Evolutionary conservation across 805 yeast genomes (phyloP).

Genomic region (Naumovozyma castellii): DNA sequence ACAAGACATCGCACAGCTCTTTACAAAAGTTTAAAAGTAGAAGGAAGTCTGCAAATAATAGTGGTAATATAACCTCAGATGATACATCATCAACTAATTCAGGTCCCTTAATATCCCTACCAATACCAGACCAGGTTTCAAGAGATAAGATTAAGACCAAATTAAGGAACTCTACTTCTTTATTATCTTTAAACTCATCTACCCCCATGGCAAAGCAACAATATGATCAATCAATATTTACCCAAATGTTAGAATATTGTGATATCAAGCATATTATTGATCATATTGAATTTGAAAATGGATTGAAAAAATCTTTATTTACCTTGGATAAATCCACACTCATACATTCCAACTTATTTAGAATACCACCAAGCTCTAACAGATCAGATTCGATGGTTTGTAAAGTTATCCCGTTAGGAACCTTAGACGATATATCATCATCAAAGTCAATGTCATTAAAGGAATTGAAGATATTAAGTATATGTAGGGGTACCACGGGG

Average conservation of each 20-base stretch:
- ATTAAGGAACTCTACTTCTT: slow-evolving; percentile 34
- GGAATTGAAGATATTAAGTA: slow-evolving; percentile 19
- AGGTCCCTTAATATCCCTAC: slow-evolving; percentile 41
- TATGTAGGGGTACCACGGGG: slow-evolving; percentile 25
- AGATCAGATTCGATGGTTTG: slow-evolving; percentile 10
- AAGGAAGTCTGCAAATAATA: slow-evolving; percentile 16
- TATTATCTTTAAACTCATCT: slow-evolving; percentile 23
- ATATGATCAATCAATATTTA: slow-evolving; percentile 20
- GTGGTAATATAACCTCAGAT: slow-evolving; percentile 1
- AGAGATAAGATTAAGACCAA: slow-evolving; percentile 46
- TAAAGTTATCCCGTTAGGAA: slow-evolving; percentile 14
- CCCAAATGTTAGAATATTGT: slow-evolving; percentile 20
- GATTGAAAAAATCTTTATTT: slow-evolving; percentile 4
- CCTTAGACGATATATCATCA: slow-evolving; percentile 12
- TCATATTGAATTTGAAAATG: slow-evolving; percentile 4
- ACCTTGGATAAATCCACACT: slow-evolving; percentile 7
- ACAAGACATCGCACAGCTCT: slow-evolving; percentile 28
- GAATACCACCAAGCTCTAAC: slow-evolving; percentile 10
- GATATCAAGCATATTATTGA: slow-evolving; percentile 13
- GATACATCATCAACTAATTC: slow-evolving; percentile 4
- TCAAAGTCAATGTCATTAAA: slow-evolving; percentile 18
- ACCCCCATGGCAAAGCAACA: slow-evolving; percentile 18
- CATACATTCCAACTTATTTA: slow-evolving; percentile 16
- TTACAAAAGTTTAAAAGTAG: slow-evolving; percentile 23
- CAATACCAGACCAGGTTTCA: slow-evolving; percentile 47